Evolutionary conservation across 1,139 yeast species (phyloP).

Genomic region (Hansenula lynferdii): DNA sequence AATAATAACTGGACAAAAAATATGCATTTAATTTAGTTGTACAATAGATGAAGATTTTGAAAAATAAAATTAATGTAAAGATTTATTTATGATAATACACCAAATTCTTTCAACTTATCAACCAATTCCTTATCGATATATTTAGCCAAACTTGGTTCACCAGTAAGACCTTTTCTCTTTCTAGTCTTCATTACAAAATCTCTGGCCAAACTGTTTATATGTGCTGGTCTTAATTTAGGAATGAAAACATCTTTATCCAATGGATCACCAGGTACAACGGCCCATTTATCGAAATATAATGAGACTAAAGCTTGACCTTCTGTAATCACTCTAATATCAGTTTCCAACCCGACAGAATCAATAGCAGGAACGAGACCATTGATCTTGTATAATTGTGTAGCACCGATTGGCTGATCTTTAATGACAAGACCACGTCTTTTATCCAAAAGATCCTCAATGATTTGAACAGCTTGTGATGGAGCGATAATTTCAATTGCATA

Average conservation of each 20-base stretch:
- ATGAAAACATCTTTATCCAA: slow-evolving; percentile 59
- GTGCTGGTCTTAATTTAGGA: slow-evolving; percentile 75
- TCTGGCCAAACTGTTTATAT: slow-evolving; percentile 64
- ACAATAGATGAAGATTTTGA: too few relatives aligned
- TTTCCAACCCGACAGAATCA: slow-evolving; percentile 85
- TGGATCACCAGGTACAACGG: slow-evolving; percentile 87
- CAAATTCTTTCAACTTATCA: slow-evolving; percentile 47
- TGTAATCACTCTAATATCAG: slow-evolving; percentile 74
- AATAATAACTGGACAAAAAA: too few relatives aligned
- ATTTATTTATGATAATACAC: slow-evolving; percentile 20
- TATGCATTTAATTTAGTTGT: too few relatives aligned
- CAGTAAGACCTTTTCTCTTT: slow-evolving; percentile 76
- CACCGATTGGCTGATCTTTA: slow-evolving; percentile 56
- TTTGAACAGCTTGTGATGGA: slow-evolving; percentile 39
- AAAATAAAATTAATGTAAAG: too few relatives aligned
- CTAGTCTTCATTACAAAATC: slow-evolving; percentile 90
- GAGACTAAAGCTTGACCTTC: slow-evolving; percentile 76
- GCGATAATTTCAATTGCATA: slow-evolving; percentile 62
- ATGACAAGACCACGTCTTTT: slow-evolving; percentile 66
- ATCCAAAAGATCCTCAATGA: slow-evolving; percentile 47
- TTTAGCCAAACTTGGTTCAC: slow-evolving; percentile 69
- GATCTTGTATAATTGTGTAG: slow-evolving; percentile 63
- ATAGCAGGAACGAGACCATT: slow-evolving; percentile 77
- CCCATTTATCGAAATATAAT: slow-evolving; percentile 67
- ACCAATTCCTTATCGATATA: slow-evolving; percentile 63